Base-by-base conservation (phyloP, 139 green algal genomes). In the Coelastrella sp. region DNA sequence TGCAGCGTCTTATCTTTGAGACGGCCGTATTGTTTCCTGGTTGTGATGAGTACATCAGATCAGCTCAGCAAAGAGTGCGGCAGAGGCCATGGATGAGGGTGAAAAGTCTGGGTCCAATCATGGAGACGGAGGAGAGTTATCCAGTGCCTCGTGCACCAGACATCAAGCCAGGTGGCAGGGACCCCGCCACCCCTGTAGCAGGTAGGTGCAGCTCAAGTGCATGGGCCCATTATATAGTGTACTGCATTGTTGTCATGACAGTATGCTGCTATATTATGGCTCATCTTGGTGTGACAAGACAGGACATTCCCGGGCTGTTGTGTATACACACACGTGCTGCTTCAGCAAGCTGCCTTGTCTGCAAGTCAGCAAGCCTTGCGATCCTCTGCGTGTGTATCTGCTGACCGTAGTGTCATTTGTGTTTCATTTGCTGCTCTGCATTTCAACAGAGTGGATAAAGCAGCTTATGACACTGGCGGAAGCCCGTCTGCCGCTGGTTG, bases 1-100 rank as follows among this genome's bases (percentile, higher is more conserved):
- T 92, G 30, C 66, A 85, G 30, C 27, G 30, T 4, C 34, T 90
- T 8, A 37, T 92, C 6, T 84, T 85, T 71, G 27, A 84, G 62
- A 60, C 41, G 1, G 62, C 41, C 15, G 41, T 13, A 21, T 53
- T 84, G 60, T 84, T 84, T 37, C 78, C 78, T 25, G 78, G 23
- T 17, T 48, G 23, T 5, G 78, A 48, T 23, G 34, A 64, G 0
- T 41, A 66, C 78, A 45, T 84, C 7, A 63, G 32, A 9, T 19
- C 25, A 23, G 78, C 78, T 27, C 78, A 84, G 78, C 60, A 84
- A 60, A 60, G 60, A 27, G 3, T 67, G 40, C 60, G 78, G 19
- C 30, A 43, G 53, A 38, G 62, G 38, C 78, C 78, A 2, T 76
- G 60, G 60, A 84, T 84, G 60, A n/a, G 62, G 17, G n/a, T 84